Percentiles rank a stretch among this genome's conserved stretches.
Evolutionary conservation across 202 grass and related monocot genomes (phyloP).

Genomic region (Cymbopogon flexuosus): DNA sequence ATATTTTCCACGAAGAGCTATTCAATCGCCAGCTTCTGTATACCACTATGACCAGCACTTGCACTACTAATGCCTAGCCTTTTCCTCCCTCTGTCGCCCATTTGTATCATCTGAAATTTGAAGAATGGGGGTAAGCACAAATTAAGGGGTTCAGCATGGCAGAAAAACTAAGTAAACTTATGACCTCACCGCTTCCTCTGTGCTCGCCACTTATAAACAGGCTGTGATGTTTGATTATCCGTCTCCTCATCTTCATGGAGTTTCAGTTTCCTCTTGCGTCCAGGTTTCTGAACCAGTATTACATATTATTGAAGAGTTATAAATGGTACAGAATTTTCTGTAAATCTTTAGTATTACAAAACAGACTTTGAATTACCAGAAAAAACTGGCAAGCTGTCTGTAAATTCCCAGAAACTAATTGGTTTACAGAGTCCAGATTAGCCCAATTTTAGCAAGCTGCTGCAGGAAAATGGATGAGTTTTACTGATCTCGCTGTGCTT

Average conservation of each 20-base stretch:
- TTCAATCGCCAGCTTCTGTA: not conserved
- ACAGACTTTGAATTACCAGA: not conserved
- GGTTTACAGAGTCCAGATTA: slow-evolving; percentile 28
- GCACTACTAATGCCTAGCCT: not conserved
- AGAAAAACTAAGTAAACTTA: not conserved
- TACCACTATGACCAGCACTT: not conserved
- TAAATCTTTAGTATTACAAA: not conserved
- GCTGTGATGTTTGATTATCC: slow-evolving; percentile 37
- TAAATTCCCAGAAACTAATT: not conserved
- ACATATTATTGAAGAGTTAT: not conserved
- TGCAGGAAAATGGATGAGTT: not conserved
- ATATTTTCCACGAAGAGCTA: not conserved
- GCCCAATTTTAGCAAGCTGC: not conserved
- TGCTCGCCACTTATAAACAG: slow-evolving; percentile 78
- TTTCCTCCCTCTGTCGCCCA: not conserved
- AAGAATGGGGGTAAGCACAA: not conserved
- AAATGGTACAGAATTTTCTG: not conserved
- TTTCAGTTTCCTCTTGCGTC: slow-evolving; percentile 76
- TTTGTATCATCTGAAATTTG: slow-evolving; percentile 22
- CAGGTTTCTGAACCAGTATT: slow-evolving; percentile 62
- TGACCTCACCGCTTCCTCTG: slow-evolving; percentile 62
- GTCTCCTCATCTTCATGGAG: slow-evolving; percentile 75
- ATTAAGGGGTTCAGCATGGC: not conserved
- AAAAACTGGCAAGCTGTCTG: not conserved
- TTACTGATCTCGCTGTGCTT: not conserved